Base-by-base conservation (phyloP, 768 basidiomycete species). In the Suillus tomentosus region DNA sequence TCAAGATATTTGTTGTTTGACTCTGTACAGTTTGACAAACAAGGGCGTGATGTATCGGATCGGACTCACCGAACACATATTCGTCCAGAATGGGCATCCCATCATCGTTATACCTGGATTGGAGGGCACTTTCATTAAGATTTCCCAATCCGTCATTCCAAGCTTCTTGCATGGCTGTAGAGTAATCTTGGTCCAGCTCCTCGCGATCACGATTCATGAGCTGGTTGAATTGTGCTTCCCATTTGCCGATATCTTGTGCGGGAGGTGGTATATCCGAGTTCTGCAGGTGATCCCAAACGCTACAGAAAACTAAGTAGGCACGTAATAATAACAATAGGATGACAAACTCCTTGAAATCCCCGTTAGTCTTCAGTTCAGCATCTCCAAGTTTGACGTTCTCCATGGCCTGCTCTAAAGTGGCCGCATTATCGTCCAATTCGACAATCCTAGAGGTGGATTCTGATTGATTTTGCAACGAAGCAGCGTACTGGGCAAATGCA, bases 151-250 rank as follows among this genome's bases (percentile, higher is more conserved):
- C 84, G 54, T 74, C 74, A 70, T 88, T 85, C 86, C 88, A 94
- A 61, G 84, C 85, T 60, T 80, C 73, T 69, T 89, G 84, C 84
- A 92, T 89, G 22, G 75, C 76, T 3, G 77, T 74, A 17, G 86
- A 85, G 56, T 86, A 87, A 70, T 90, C 90, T 62, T 79, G 74
- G n/a, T 88, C 86, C 1, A 85, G 73, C 37, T 88, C 87, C 24
- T 91, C 87, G 37, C 89, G 84, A 64, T 88, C 82, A 10, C 83
- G 72, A 40, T 80, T 81, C 90, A 94, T 91, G 48, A 92, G 77
- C 64, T 92, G 87, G 71, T 89, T 88, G 66, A 94, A 90, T 73
- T 94, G 87, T 7, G 90, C 84, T 74, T 94, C 93, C 92, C 92
- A 94, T 74, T 87, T 88, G 1, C 87, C 85, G 62, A 91, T 73